Percentiles rank a stretch among this genome's conserved stretches.
phyloP scores from a whole-genome alignment of 345 rosid genomes.

The Citrus inodora region DNA sequence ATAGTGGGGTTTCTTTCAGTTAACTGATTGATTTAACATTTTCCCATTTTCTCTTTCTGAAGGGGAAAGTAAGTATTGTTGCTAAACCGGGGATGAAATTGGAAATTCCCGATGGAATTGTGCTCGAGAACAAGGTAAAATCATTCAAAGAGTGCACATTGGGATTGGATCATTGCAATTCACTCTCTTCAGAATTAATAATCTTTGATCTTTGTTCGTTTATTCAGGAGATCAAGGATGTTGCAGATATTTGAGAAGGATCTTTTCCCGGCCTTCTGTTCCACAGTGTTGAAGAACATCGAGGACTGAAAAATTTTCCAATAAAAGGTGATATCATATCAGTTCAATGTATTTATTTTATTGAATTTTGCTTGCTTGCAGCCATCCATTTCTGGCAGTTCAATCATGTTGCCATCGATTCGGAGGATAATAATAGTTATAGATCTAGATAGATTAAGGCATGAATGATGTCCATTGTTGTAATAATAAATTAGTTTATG shows the following conservation, averaged over 20 bases:
- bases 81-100: slow-evolving; percentile 42
- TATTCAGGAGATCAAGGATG: slow-evolving; percentile 35
- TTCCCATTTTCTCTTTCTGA: not conserved
- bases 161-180: not conserved
- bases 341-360: not conserved
- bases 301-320: not conserved
- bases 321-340: slow-evolving; percentile 4
- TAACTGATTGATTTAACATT: not conserved
- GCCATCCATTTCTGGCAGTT: not conserved
- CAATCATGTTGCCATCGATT: not conserved
- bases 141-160: not conserved
- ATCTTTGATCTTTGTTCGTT: not conserved
- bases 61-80: slow-evolving; percentile 47
- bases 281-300: not conserved
- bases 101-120: slow-evolving; percentile 43
- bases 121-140: slow-evolving; percentile 42
- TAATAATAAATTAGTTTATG: not conserved
- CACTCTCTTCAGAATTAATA: not conserved
- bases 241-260: slow-evolving; percentile 27
- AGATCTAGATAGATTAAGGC: not conserved
- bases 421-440: not conserved
- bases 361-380: not conserved
- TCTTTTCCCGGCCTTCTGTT: not conserved
- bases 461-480: not conserved
- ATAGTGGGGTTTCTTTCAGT: not conserved